Evolutionary conservation across 176 grass and related monocot genomes (phyloP), one percentile per base, ranked within the genome.

Genomic region (Musa schizocarpa): DNA sequence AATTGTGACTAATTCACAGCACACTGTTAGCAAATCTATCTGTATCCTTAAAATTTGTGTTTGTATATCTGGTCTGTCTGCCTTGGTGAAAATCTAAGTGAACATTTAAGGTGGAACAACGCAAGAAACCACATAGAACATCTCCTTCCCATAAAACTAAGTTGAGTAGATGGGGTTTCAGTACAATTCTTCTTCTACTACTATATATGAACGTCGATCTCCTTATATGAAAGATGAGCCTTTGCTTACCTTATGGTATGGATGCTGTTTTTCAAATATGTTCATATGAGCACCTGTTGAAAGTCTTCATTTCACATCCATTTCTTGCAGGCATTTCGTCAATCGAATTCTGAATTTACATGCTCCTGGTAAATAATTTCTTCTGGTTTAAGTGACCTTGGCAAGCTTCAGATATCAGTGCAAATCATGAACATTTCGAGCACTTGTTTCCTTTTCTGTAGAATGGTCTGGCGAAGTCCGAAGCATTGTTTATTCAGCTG

Each of bases 401-500:
- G 10, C 26, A 24, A 54, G 16, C 56, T 79, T 68, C 2, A 34
- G 75, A 56, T 68, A 76, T 29, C 25, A 73, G 9, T 54, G 13
- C 16, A 52, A 67, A 76, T 65, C 65, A 14, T 75, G 4, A 56
- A 65, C 69, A 59, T 82, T 76, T 52, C 20, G 3, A 64, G 16
- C 63, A 73, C 68, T 83, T 53, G 21, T 85, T 77, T 29, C 68
- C 69, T 51, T 9, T 43, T 79, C 80, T 87, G 27, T 81, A 98
- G 94, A 94, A 77, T 99, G 91, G 95, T 99, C 90, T 67, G 95
- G 91, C 17, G 91, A 99, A 67, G 80, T 99, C 68, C 79, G 90
- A 69, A 94, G 23, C 79, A 89, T 94, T 76, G 76, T 92, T 67
- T 94, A 94, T 69, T 94, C 91, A 68, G 79, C 88, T 79, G 90